Evolutionary conservation across 352 stramenopile genomes (phyloP), one percentile per base, ranked within the genome.

Genomic region (Pythium volutum): DNA sequence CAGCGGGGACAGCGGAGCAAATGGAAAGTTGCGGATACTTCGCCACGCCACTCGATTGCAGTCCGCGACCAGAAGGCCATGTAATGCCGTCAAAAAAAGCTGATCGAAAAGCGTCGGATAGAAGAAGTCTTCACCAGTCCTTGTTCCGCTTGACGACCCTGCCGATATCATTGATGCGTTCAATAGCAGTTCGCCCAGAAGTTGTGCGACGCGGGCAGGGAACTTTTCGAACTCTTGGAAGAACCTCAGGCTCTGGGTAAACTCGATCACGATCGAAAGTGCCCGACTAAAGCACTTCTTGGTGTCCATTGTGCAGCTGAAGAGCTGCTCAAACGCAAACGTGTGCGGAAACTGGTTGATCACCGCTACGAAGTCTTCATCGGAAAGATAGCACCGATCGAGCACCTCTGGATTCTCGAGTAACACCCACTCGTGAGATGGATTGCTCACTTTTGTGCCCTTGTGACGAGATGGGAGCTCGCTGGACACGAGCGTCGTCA

Each of bases 191-290:
- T 91, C 79, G 2, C 75, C 77, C 29, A 93, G 65, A 29, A 93
- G 57, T 62, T 91, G 73, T 11, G 84, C 77, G 34, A 93, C 82
- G 33, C 82, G 74, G 9, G 77, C 71, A 15, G 84, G 82, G 20
- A 93, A 73, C 53, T 91, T 88, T 50, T 93, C 84, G 39, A 93
- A 93, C 57, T 93, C 84, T 39, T 91, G 81, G 51, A 93, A 93
- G 8, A 78, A 59, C 14, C 77, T 70, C 14, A 91, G 53, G 18
- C 80, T 80, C 29, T 91, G 75, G 1, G 81, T 91, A 20, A 93
- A 76, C 69, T 93, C 84, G 14, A 91, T 29, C 9, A 91, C 81
- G 23, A 93, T 55, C 16, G 84, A 88, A 20, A 93, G 52, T 6
- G 84, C 81, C 59, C 84, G 74, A 58, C 80, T 89, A 49, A 91